phyloP scores from a whole-genome alignment of 176 grass and related monocot species.

The Oryza glumipatula region DNA sequence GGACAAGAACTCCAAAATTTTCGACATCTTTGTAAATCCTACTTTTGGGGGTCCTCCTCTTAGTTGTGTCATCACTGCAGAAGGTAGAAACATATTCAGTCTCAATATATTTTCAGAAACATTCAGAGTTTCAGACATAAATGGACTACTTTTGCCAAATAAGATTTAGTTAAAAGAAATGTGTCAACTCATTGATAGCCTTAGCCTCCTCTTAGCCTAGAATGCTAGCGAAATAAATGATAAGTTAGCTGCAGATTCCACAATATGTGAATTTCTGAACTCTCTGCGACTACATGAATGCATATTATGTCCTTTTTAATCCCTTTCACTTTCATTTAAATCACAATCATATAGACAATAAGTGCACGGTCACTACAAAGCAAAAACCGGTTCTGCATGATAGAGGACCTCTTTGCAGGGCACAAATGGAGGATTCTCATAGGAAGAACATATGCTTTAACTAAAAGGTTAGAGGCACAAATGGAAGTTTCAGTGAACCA shows the following conservation, averaged over 20 bases:
- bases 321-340: constrained; percentile 43
- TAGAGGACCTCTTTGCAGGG: constrained; percentile 1
- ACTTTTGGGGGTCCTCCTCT: constrained; percentile 64
- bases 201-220: background rate
- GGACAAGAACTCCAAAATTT: constrained; percentile 67
- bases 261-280: constrained; percentile 28
- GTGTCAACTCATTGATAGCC: background rate
- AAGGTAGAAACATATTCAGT: constrained; percentile 39
- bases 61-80: constrained; percentile 66
- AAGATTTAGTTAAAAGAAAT: constrained; percentile 6
- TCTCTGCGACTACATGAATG: constrained; percentile 14
- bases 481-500: constrained; percentile 11
- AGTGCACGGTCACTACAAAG: constrained; percentile 29
- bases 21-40: constrained; percentile 76
- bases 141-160: constrained; percentile 1
- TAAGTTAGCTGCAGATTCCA: constrained; percentile 18
- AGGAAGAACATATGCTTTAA: constrained; percentile 14
- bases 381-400: background rate
- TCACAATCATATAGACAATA: constrained; percentile 23
- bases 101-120: constrained; percentile 16
- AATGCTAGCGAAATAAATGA: constrained; percentile 19
- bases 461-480: constrained; percentile 8
- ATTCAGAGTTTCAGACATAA: constrained; percentile 14
- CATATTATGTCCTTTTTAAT: constrained; percentile 29
- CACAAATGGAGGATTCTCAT: background rate